A percentile compares a stretch with the other conserved stretches of the same genome.
Evolutionary conservation across 768 basidiomycete genomes (phyloP).

Genomic region (Boletus pseudo-olivaceus): DNA sequence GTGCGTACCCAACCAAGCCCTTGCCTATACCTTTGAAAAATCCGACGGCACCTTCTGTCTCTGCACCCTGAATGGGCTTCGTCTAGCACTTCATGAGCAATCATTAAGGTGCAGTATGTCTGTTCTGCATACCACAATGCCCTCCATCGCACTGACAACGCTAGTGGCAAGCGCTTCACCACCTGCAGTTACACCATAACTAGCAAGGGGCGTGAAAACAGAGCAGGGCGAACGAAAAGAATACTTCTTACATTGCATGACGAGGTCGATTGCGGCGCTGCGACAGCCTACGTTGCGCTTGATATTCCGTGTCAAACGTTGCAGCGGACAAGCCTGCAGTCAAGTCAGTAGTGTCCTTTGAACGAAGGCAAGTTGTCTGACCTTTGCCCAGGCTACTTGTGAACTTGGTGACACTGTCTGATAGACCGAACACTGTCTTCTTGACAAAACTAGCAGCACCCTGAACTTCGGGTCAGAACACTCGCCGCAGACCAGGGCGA

Average conservation of each 20-base stretch:
- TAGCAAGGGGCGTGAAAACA: constrained; percentile 25
- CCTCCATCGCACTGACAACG: constrained; percentile 93
- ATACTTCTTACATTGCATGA: constrained; percentile 76
- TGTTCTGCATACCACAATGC: constrained; percentile 67
- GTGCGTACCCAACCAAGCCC: constrained; percentile 81
- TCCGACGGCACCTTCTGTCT: constrained; percentile 87
- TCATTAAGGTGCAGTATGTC: not conserved
- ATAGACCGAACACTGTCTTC: constrained; percentile 96
- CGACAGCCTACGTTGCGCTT: constrained; percentile 80
- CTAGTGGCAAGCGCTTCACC: constrained; percentile 93
- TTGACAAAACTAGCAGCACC: constrained; percentile 98
- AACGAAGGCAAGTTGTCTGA: constrained; percentile 22
- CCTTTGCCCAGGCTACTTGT: constrained; percentile 98
- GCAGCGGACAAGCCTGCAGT: constrained; percentile 87
- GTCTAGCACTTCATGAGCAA: constrained; percentile 48
- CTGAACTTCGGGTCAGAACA: constrained; percentile 38
- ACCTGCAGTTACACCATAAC: constrained; percentile 94
- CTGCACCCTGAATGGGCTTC: constrained; percentile 96
- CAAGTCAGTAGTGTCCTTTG: not conserved
- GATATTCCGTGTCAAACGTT: constrained; percentile 95
- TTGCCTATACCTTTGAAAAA: constrained; percentile 99
- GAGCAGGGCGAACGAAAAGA: not conserved
- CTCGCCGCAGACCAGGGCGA: not conserved
- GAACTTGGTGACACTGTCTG: constrained; percentile 96
- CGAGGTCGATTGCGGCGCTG: constrained; percentile 92